Conservation (phyloP, 1,139 yeast species). For the Geotrichum cucujoidarum region DNA sequence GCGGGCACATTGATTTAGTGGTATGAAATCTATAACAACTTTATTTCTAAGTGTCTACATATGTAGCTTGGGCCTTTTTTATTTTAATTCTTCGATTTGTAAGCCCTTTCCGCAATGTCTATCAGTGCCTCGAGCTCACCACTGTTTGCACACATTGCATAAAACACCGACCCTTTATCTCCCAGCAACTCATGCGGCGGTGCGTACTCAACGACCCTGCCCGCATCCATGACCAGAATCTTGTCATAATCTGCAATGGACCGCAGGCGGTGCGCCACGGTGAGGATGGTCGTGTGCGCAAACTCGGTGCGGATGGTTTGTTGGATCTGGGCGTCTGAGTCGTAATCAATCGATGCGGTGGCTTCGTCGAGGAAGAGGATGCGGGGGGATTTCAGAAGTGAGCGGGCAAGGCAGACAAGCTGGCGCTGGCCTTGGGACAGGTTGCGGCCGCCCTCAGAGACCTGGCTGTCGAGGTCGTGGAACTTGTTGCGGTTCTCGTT, state of each 20-base stretch:
- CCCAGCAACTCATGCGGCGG: slow-evolving; percentile 49
- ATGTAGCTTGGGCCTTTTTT: no score
- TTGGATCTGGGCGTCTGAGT: slow-evolving; percentile 71
- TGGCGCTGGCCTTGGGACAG: slow-evolving; percentile 77
- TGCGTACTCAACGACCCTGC: slow-evolving; percentile 66
- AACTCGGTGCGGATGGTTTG: slow-evolving; percentile 65
- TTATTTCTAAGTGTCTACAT: no score
- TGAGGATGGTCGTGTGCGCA: slow-evolving; percentile 60
- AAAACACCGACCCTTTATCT: slow-evolving; percentile 46
- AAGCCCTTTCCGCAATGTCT: slow-evolving; percentile 60
- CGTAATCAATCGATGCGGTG: slow-evolving; percentile 74
- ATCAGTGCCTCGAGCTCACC: slow-evolving; percentile 71
- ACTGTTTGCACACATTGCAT: slow-evolving; percentile 67
- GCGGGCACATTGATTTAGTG: no score
- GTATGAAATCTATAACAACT: no score
- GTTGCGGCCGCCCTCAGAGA: slow-evolving; percentile 82
- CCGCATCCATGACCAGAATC: slow-evolving; percentile 63
- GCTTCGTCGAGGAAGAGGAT: slow-evolving; percentile 76
- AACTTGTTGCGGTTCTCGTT: slow-evolving; percentile 73
- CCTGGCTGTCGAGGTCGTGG: slow-evolving; percentile 46
- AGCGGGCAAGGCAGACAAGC: slow-evolving; percentile 69
- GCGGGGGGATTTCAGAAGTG: slow-evolving; percentile 56
- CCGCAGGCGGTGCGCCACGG: slow-evolving; percentile 79
- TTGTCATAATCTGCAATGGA: slow-evolving; percentile 77
- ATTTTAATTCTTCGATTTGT: slow-evolving; percentile 7